These are phyloP conservation scores for Leucosporidium creatinivorum DNA, from an alignment of 768 basidiomycete genomes.

Conservation along the genomic window DNA sequence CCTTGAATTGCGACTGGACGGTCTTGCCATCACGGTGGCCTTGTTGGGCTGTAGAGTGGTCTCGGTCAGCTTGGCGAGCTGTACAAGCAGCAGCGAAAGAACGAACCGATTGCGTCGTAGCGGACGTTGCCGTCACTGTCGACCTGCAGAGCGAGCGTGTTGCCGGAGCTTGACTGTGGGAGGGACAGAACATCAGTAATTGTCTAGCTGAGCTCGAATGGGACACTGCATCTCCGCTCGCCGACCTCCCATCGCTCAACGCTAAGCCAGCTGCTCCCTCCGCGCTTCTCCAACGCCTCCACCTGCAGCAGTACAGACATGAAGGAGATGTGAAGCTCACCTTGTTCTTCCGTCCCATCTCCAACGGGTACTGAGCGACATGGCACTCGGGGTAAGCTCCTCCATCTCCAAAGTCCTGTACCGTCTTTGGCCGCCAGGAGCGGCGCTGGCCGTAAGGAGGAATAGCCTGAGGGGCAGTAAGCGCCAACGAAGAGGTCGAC, in stretches of 20 bases:
- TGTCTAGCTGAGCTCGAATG: not conserved
- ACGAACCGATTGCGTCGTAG: slow-evolving; percentile 72
- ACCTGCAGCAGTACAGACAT: not conserved
- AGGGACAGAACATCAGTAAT: not conserved
- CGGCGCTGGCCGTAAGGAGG: slow-evolving; percentile 79
- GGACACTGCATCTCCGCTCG: not conserved
- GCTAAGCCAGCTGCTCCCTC: not conserved
- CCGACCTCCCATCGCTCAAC: not conserved
- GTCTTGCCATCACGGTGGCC: slow-evolving; percentile 79
- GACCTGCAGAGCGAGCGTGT: slow-evolving; percentile 92
- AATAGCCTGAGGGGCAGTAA: slow-evolving; percentile 50
- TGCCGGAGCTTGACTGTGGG: slow-evolving; percentile 72
- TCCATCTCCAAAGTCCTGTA: slow-evolving; percentile 68
- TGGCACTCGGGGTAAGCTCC: slow-evolving; percentile 73
- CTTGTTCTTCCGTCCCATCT: slow-evolving; percentile 92
- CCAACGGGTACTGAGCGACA: slow-evolving; percentile 91
- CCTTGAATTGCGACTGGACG: slow-evolving; percentile 94
- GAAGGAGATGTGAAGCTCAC: slow-evolving; percentile 31
- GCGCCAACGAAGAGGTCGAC: slow-evolving; percentile 43
- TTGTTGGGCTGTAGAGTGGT: slow-evolving; percentile 57
- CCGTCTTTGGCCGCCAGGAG: slow-evolving; percentile 76
- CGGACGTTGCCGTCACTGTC: slow-evolving; percentile 93
- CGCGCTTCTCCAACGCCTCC: not conserved
- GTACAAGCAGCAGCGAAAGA: not conserved
- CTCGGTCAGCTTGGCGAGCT: not conserved